Evolutionary conservation across 371 early-diverging fungal species (phyloP), one percentile per base, ranked within the genome.

Genomic region (Rhizopus sp.): DNA sequence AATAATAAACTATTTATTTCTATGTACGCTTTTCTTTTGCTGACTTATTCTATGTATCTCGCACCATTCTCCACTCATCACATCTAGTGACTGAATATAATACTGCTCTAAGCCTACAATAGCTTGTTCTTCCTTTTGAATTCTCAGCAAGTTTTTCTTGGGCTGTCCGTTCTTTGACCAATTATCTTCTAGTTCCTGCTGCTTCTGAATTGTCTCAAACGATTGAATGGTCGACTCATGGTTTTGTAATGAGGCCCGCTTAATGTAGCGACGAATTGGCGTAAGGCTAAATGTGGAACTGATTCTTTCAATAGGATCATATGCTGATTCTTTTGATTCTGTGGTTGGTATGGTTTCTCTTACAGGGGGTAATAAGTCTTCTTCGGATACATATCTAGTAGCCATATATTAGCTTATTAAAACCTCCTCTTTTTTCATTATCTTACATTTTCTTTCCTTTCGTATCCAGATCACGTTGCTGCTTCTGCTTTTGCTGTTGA

Each of bases 51-150:
- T 61, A 9, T 53, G 46, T 15, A 79, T 57, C 47, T 70, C 70
- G 42, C 64, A 67, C 80, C 80, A 80, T 64, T 77, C 77, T n/a
- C 80, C 80, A 34, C 59, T 69, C 35, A 59, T 62, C 3, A 68
- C 47, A 39, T 75, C 71, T 8, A 77, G 7, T 30, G 72, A 72
- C 53, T 80, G 75, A 5, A 77, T 55, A 59, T 77, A 73, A 45
- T 64, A 70, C 41, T 80, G 67, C 7, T 44, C 48, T 3, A 80
- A 52, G 12, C 64, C 56, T 46, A 57, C 65, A 31, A 77, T 56
- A 5, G 80, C 80, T 17, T 60, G 64, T 40, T 80, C 77, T 62
- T 80, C 80, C 31, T 64, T 66, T 55, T 80, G 80, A 15, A 80
- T 80, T 17, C 61, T 60, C 7, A 72, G 33, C 17, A 80, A 55